A percentile compares a stretch with the other conserved stretches of the same genome.
Conservation (phyloP, 202 grass and related monocot species). For the Schoenoplectus triqueter region DNA sequence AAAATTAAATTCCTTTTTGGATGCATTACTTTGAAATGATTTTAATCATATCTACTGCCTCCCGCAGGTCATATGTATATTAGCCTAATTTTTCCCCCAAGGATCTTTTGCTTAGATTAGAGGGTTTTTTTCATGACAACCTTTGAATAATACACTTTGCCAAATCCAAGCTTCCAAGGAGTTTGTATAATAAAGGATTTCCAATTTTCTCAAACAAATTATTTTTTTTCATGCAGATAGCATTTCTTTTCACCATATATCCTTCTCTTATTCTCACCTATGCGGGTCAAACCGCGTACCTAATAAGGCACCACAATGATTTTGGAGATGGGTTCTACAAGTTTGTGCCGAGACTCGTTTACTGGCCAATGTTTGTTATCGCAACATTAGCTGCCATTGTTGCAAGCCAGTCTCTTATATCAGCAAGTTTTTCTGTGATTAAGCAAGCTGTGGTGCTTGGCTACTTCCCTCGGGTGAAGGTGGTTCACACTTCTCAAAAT, state of each 20-base stretch:
- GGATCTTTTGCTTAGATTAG: neutral
- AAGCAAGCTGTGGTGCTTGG: slow-evolving; percentile 49
- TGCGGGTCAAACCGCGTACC: slow-evolving; percentile 51
- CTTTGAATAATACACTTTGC: neutral
- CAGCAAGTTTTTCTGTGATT: slow-evolving; percentile 52
- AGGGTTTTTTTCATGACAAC: neutral
- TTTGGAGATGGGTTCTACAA: slow-evolving; percentile 48
- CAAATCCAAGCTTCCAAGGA: neutral
- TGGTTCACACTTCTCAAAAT: slow-evolving; percentile 50
- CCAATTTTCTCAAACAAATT: neutral
- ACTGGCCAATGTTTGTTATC: slow-evolving; percentile 55
- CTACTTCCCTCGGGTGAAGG: slow-evolving; percentile 53
- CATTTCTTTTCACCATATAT: slow-evolving; percentile 48
- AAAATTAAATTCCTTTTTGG: slow-evolving; percentile 5
- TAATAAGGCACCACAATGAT: slow-evolving; percentile 42
- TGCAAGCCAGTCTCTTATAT: slow-evolving; percentile 52
- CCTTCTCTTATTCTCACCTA: slow-evolving; percentile 57
- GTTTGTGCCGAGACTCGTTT: slow-evolving; percentile 34
- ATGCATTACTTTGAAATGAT: neutral
- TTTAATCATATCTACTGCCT: neutral
- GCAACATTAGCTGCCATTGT: slow-evolving; percentile 52
- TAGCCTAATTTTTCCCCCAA: neutral
- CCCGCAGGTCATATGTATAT: neutral
- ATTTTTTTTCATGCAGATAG: slow-evolving; percentile 40
- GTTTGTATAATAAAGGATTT: neutral